A percentile compares a stretch with the other conserved stretches of the same genome.
Evolutionary conservation across 2,329 filamentous ascomycete genomes (phyloP).

Genomic region (Fusarium sp.): DNA sequence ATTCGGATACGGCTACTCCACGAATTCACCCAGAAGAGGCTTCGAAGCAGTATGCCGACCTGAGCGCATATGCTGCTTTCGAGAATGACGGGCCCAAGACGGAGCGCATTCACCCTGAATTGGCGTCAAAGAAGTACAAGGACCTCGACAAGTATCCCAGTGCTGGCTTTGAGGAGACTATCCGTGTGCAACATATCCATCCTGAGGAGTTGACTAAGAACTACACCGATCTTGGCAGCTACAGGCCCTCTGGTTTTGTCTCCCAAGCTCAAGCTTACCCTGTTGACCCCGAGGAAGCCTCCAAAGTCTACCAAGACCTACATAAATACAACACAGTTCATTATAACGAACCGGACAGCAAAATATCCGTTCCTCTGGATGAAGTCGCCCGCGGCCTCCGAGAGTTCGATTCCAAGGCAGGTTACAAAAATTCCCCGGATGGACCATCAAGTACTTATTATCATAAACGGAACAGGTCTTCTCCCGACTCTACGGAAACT

Average conservation of each 20-base stretch:
- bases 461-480: constrained; percentile 40
- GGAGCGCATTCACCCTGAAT: constrained; percentile 50
- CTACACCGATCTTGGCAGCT: constrained; percentile 60
- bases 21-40: constrained; percentile 54
- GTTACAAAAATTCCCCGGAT: constrained; percentile 44
- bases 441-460: constrained; percentile 48
- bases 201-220: constrained; percentile 57
- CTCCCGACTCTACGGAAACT: constrained; percentile 37
- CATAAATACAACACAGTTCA: constrained; percentile 57
- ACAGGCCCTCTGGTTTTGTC: constrained; percentile 53
- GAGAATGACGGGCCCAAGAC: constrained; percentile 44
- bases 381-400: constrained; percentile 54
- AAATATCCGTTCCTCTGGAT: constrained; percentile 50
- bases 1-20: constrained; percentile 42
- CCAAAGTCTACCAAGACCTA: constrained; percentile 60
- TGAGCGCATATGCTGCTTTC: constrained; percentile 53
- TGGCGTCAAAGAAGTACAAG: constrained; percentile 54
- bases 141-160: constrained; percentile 54
- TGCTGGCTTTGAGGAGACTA: constrained; percentile 51
- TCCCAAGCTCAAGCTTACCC: constrained; percentile 48
- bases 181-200: constrained; percentile 50
- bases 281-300: constrained; percentile 54
- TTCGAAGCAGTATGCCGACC: constrained; percentile 56
- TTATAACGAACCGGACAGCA: constrained; percentile 55
- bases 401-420: constrained; percentile 57